Evolutionary conservation across 257 asterid species (phyloP).

Genomic region (Solanum arcanum): DNA sequence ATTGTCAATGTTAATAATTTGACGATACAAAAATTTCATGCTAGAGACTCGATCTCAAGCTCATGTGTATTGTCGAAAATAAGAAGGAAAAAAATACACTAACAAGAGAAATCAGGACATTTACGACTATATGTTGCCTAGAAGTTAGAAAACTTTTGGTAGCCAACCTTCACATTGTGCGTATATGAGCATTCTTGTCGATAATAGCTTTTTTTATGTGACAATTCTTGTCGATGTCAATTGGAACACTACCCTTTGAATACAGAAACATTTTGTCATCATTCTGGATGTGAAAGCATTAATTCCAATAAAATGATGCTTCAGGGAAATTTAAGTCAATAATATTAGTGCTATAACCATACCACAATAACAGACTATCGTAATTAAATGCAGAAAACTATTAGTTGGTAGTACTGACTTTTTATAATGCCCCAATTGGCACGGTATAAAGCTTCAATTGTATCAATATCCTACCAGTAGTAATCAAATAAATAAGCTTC

Average conservation of each 20-base stretch:
- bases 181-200: conserved; percentile 84
- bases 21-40: background rate
- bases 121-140: background rate
- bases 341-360: background rate
- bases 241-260: conserved; percentile 67
- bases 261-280: conserved; percentile 50
- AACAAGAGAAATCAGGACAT: background rate
- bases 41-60: background rate
- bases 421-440: conserved; percentile 81
- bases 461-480: conserved; percentile 28
- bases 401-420: conserved; percentile 27
- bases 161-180: conserved; percentile 54
- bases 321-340: conserved; percentile 11
- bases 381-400: background rate
- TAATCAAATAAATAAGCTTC: conserved; percentile 74
- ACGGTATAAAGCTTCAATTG: conserved; percentile 88
- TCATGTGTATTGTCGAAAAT: background rate
- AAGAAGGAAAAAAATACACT: background rate
- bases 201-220: conserved; percentile 77
- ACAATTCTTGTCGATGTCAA: conserved; percentile 67
- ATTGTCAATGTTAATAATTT: conserved; percentile 57
- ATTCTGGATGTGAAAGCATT: conserved; percentile 18
- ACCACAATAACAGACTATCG: background rate
- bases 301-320: conserved; percentile 44
- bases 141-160: background rate